phyloP scores from a whole-genome alignment of 176 grass and related monocot species.

The Poa annua region DNA sequence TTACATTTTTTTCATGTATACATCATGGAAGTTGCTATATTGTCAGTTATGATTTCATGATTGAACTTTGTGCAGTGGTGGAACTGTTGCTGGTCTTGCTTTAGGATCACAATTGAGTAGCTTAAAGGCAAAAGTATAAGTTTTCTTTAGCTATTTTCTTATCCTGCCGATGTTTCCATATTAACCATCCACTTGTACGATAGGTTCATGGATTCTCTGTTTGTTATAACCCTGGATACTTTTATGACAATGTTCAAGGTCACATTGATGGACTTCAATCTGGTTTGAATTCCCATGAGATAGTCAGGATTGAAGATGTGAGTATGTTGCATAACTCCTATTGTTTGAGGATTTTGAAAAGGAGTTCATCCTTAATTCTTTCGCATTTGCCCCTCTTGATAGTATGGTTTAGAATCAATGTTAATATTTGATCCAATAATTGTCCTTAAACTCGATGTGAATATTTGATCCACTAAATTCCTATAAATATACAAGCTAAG shows the following conservation, averaged over 20 bases:
- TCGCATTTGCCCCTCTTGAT: background rate
- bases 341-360: background rate
- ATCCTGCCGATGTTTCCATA: constrained; percentile 26
- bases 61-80: constrained; percentile 67
- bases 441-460: background rate
- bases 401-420: background rate
- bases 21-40: constrained; percentile 5
- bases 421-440: background rate
- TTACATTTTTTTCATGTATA: background rate
- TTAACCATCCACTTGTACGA: constrained; percentile 38
- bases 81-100: constrained; percentile 85
- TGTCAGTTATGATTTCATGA: background rate
- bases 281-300: constrained; percentile 72
- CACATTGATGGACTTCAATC: constrained; percentile 83
- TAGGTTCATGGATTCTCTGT: constrained; percentile 94
- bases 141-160: constrained; percentile 29
- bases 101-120: constrained; percentile 81
- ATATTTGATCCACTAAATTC: constrained; percentile 3
- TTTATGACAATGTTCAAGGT: constrained; percentile 74
- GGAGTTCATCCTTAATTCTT: background rate
- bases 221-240: constrained; percentile 82
- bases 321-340: constrained; percentile 33
- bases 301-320: constrained; percentile 75
- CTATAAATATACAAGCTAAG: background rate
- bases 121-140: constrained; percentile 79